phyloP scores from a whole-genome alignment of 305 asterid species.

The Fraxinus albicans region DNA sequence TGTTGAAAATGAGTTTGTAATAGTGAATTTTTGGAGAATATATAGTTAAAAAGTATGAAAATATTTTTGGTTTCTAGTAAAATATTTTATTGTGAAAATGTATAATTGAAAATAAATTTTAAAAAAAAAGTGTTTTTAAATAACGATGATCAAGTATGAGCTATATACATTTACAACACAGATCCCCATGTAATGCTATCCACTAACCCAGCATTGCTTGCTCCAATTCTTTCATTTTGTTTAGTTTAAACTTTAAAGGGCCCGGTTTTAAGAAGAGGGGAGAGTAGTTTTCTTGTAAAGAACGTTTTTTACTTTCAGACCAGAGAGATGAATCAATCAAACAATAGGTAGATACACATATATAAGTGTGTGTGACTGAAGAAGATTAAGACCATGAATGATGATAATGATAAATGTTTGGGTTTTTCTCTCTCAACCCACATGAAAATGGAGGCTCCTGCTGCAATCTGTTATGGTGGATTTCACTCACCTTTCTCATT shows the following conservation, averaged over 20 bases:
- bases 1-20: neutral
- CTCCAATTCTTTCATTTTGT: constrained; percentile 73
- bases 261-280: constrained; percentile 17
- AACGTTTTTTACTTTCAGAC: neutral
- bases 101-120: neutral
- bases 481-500: constrained; percentile 45
- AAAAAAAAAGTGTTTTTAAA: too few relatives aligned
- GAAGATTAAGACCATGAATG: constrained; percentile 51
- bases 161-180: neutral
- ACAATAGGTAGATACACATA: neutral
- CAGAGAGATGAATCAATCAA: neutral
- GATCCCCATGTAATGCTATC: constrained; percentile 31
- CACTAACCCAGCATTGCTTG: constrained; percentile 59
- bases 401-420: constrained; percentile 53
- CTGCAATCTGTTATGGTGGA: constrained; percentile 31
- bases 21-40: neutral
- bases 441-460: constrained; percentile 56
- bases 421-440: constrained; percentile 79
- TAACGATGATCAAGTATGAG: too few relatives aligned
- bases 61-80: too few relatives aligned
- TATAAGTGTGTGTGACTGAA: neutral
- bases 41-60: neutral
- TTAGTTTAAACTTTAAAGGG: constrained; percentile 39
- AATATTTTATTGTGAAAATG: neutral
- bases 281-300: constrained; percentile 1